These are phyloP conservation scores for Tulasnella sp. DNA, from an alignment of 768 basidiomycete genomes.

Conservation along the genomic window DNA sequence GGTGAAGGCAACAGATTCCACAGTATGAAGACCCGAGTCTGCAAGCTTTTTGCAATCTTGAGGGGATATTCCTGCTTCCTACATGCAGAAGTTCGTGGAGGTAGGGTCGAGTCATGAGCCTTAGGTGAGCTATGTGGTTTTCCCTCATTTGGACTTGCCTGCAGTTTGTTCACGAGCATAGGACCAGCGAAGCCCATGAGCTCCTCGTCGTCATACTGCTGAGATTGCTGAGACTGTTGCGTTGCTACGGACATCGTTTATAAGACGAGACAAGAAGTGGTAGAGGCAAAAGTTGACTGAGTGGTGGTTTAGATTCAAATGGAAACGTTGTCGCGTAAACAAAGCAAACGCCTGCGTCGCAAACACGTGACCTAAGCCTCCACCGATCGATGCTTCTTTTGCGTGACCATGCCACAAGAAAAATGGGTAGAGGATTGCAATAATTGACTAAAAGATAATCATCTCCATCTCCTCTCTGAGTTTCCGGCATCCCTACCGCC, in stretches of 20 bases:
- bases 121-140: background rate
- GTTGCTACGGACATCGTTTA: slow-evolving; percentile 46
- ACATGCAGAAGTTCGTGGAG: slow-evolving; percentile 23
- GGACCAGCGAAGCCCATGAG: slow-evolving; percentile 63
- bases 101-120: background rate
- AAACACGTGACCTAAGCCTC: background rate
- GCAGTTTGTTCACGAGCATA: slow-evolving; percentile 66
- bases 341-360: background rate
- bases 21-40: slow-evolving; percentile 86
- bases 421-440: background rate
- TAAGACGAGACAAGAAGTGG: background rate
- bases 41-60: slow-evolving; percentile 93
- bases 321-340: background rate
- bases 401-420: background rate
- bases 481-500: background rate
- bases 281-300: background rate
- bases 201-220: slow-evolving; percentile 42
- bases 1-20: slow-evolving; percentile 93
- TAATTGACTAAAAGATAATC: background rate
- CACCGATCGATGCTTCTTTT: background rate
- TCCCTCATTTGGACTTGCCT: slow-evolving; percentile 31
- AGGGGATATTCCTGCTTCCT: slow-evolving; percentile 81
- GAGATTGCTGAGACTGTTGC: slow-evolving; percentile 30
- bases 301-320: background rate
- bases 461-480: background rate